Base-by-base conservation (phyloP, 2,329 filamentous ascomycete species). In the Gremmenia infestans region DNA sequence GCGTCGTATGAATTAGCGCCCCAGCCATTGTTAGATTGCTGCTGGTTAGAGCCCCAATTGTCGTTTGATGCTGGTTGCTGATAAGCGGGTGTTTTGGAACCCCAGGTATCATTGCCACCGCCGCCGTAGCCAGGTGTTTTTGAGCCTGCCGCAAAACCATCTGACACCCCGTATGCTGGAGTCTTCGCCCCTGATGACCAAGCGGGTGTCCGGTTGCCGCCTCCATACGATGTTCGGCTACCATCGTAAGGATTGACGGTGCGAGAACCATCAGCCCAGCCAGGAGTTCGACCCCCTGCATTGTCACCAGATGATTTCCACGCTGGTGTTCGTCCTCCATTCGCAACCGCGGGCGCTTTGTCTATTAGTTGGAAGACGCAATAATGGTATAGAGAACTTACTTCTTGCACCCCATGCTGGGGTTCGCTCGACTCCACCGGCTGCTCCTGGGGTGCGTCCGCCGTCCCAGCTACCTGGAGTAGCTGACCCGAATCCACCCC, bases 101-200 rank as follows among this genome's bases (percentile, higher is more conserved):
- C 80, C 82, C 83, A 86, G 5, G 78, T 74, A 57, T 86, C 82
- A 50, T 76, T 77, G 6, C 88, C 84, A 50, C 76, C 76, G 52
- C 78, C 81, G 66, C 79, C 81, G 52, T 88, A 91, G 1, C 83
- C 86, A 3, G 91, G 91, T 1, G 91, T 95, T 71, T 92, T 89
- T 32, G 87, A 88, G 7, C 87, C 86, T 54, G 81, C 78, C 53
- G 79, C 82, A 66, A 87, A 89, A 19, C 79, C 78, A 66, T 87
- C 81, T 76, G 19, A 68, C 19, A 69, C 67, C 19, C 68, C 68
- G 59, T 78, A 78, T 2, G 83, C 82, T 53, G 89, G 76, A 1
- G 88, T 93, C 70, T 88, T 87, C 53, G 86, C 83, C 52, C 88
- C 88, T 2, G 90, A 87, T 56, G 86, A 86, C 88, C 88, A 92